Evolutionary conservation across 148 eudicot species (phyloP).

Genomic region (Mesembryanthemum crystallinum): DNA sequence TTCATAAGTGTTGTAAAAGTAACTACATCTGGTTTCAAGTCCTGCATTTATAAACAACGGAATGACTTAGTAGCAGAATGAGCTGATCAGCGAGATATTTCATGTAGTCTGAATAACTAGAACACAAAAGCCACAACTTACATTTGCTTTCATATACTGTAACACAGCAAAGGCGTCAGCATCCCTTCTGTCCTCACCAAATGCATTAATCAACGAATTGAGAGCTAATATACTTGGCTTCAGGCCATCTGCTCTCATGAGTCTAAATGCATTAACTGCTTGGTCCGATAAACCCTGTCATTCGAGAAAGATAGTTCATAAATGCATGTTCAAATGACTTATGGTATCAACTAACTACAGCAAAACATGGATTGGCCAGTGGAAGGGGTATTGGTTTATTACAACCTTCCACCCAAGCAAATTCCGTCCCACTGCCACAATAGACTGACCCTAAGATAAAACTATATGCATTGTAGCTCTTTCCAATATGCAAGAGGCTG

Average conservation of each 20-base stretch:
- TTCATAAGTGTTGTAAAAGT: constrained; percentile 97
- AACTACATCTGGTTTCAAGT: constrained; percentile 88
- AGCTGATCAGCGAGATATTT: neutral
- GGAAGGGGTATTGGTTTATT: neutral
- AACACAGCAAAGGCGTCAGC: constrained; percentile 88
- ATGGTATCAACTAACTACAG: neutral
- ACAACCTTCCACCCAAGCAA: neutral
- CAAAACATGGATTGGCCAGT: neutral
- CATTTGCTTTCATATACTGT: constrained; percentile 92
- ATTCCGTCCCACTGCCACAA: neutral
- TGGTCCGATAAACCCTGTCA: constrained; percentile 89
- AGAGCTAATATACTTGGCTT: constrained; percentile 85
- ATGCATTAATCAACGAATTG: constrained; percentile 89
- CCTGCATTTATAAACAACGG: constrained; percentile 44
- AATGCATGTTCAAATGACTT: constrained; percentile 4
- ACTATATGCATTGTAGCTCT: neutral
- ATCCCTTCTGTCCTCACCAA: constrained; percentile 89
- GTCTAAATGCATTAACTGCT: constrained; percentile 81
- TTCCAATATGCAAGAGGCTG: neutral
- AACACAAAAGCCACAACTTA: constrained; percentile 29
- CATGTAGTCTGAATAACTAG: neutral
- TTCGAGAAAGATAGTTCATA: constrained; percentile 19
- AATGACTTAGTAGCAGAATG: constrained; percentile 10
- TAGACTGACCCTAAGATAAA: neutral
- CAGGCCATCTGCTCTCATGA: constrained; percentile 84